Evolutionary conservation across 139 green algal genomes (phyloP), one percentile per base, ranked within the genome.

Genomic region (Ettlia oleoabundans): DNA sequence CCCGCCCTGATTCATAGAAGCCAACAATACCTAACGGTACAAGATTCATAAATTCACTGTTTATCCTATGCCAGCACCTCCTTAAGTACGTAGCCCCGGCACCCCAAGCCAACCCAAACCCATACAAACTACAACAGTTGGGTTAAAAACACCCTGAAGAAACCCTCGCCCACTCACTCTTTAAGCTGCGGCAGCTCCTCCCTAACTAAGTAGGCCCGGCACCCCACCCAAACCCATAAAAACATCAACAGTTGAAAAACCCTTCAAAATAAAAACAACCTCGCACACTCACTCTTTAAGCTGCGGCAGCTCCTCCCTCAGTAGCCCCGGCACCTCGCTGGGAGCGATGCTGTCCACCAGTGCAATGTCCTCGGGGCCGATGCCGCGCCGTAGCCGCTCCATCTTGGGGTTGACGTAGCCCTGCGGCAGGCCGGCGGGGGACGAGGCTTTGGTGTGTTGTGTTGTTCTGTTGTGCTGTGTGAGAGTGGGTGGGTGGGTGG

Each of bases 331-430:
- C 30, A 85, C 84, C 70, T 78, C 74, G 32, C 37, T 35, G 22
- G 84, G 65, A 19, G 77, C 43, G 13, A 85, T 78, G 55, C 33
- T 55, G 65, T 80, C 43, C 72, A 79, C 72, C 51, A 51, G 51
- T 24, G 2, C 24, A 37, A 89, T 55, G 80, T 84, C 28, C 53
- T 89, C 80, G 3, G 85, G 85, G 4, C 85, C 85, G 7, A 89
- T 71, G 32, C 85, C 85, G 47, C 32, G 37, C 19, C 85, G 73
- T 42, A 89, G 80, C 28, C 30, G 37, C 73, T 89, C 85, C 80
- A 89, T 81, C 42, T 64, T 67, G 28, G 37, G 18, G 51, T 73
- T 65, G 51, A 51, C 22, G 73, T 89, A 89, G 19, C 85, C 85
- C 71, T 80, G 61, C 40, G 26, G 13, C n/a, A 42, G 15, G 41